phyloP scores from a whole-genome alignment of 83 land plant species.

The Diphasiastrum complanatum region DNA sequence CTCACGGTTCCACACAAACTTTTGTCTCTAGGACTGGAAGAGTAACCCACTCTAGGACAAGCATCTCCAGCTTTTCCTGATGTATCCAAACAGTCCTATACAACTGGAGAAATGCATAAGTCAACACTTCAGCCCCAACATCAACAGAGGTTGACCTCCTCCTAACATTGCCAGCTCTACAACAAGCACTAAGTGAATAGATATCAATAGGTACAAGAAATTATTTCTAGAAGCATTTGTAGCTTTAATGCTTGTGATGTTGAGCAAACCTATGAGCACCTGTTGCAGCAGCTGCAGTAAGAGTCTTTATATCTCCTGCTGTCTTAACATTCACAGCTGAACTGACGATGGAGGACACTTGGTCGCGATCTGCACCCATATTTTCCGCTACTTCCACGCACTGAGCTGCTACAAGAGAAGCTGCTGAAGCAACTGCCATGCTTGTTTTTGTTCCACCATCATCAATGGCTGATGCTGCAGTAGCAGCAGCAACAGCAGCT shows the following conservation, averaged over 20 bases:
- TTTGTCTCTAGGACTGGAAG: too few species aligned
- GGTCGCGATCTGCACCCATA: slow-evolving; percentile 92
- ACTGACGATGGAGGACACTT: slow-evolving; percentile 66
- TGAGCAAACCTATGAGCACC: too few species aligned
- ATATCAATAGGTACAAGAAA: slow-evolving; percentile 11
- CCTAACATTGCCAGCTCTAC: not conserved
- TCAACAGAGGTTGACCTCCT: not conserved
- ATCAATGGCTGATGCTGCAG: slow-evolving; percentile 45
- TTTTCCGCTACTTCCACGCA: slow-evolving; percentile 91
- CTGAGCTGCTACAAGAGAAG: slow-evolving; percentile 92
- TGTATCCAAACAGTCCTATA: too few species aligned
- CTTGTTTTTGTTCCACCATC: slow-evolving; percentile 42
- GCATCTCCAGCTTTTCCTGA: too few species aligned
- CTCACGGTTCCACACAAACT: too few species aligned
- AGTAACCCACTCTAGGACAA: too few species aligned
- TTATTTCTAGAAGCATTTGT: too few species aligned
- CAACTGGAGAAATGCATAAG: too few species aligned
- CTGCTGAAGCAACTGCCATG: slow-evolving; percentile 95
- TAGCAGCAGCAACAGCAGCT: slow-evolving; percentile 92
- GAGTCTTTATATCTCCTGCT: slow-evolving; percentile 91
- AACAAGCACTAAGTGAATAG: not conserved
- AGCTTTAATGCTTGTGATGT: too few species aligned
- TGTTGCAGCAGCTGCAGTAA: slow-evolving; percentile 94
- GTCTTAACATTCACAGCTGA: slow-evolving; percentile 91
- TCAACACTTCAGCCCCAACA: too few species aligned